These are phyloP conservation scores for Verbena officinalis DNA, from an alignment of 257 asterid genomes.

Conservation along the genomic window DNA sequence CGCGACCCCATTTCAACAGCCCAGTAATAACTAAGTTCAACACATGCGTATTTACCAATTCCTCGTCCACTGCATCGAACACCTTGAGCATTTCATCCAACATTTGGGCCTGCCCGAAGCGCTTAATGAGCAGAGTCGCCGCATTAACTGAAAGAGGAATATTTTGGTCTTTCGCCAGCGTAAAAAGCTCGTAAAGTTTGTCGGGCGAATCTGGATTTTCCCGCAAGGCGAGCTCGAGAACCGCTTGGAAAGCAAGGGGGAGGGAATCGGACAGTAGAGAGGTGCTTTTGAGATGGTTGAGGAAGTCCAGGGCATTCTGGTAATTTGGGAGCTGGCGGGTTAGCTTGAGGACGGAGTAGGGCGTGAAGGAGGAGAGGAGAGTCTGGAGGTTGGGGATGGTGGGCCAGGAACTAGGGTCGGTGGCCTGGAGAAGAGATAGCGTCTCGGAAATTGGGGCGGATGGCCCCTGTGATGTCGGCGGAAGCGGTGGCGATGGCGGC, in stretches of 20 bases:
- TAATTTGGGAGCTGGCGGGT: constrained; percentile 66
- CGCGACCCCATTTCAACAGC: constrained; percentile 40
- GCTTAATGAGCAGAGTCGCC: constrained; percentile 53
- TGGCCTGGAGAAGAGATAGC: constrained; percentile 49
- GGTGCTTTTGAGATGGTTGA: constrained; percentile 47
- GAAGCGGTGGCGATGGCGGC: constrained; percentile 14
- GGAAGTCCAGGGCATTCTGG: constrained; percentile 56
- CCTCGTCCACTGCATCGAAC: constrained; percentile 43
- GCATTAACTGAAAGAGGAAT: constrained; percentile 56
- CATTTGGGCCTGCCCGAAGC: constrained; percentile 55
- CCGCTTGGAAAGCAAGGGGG: constrained; percentile 68
- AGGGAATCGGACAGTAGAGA: constrained; percentile 27
- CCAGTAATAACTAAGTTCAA: constrained; percentile 51
- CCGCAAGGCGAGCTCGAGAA: constrained; percentile 58
- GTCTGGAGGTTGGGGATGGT: constrained; percentile 45
- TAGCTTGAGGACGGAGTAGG: constrained; percentile 52
- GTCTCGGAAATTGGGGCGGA: constrained; percentile 37
- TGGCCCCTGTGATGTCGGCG: constrained; percentile 22
- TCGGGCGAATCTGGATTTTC: constrained; percentile 33
- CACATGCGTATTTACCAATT: constrained; percentile 40
- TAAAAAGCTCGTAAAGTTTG: constrained; percentile 55
- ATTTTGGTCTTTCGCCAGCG: constrained; percentile 40
- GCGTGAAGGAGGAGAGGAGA: constrained; percentile 55
- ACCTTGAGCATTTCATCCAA: constrained; percentile 48
- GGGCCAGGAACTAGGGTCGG: constrained; percentile 58